These are phyloP conservation scores for Boletus speciosus DNA, from an alignment of 768 basidiomycete species.

Conservation along the genomic window DNA sequence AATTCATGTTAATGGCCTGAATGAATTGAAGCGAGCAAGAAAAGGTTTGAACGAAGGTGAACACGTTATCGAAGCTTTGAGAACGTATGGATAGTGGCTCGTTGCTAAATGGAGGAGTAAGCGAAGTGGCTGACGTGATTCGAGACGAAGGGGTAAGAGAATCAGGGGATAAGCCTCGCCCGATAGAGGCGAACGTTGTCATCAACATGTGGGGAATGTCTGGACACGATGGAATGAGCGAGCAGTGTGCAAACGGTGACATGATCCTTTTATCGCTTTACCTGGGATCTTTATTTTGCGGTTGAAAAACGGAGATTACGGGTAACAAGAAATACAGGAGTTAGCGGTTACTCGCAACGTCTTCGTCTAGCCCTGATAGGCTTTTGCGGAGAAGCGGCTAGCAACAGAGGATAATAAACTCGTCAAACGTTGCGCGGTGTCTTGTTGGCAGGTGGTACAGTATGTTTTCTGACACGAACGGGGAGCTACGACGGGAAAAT, in stretches of 20 bases:
- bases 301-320: conserved; percentile 34
- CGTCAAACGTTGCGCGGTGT: neutral
- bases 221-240: conserved; percentile 2
- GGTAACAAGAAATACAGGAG: conserved; percentile 25
- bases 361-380: conserved; percentile 32
- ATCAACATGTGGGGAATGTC: conserved; percentile 12
- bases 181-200: conserved; percentile 4
- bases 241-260: conserved; percentile 7
- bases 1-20: conserved; percentile 4
- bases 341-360: conserved; percentile 23
- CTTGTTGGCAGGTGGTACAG: neutral
- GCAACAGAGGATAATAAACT: conserved; percentile 15
- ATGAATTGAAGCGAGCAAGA: conserved; percentile 15
- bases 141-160: neutral
- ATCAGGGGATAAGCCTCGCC: conserved; percentile 2
- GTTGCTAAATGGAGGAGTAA: neutral
- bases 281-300: conserved; percentile 17
- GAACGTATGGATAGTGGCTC: neutral
- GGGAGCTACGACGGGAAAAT: conserved; percentile 12
- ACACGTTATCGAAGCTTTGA: conserved; percentile 14
- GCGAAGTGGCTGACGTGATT: conserved; percentile 10
- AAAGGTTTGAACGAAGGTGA: conserved; percentile 10
- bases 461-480: neutral
- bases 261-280: conserved; percentile 4
- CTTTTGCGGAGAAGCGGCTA: conserved; percentile 30